These are phyloP conservation scores for Hypholoma sublateritium DNA, from an alignment of 768 basidiomycete species.

Conservation along the genomic window DNA sequence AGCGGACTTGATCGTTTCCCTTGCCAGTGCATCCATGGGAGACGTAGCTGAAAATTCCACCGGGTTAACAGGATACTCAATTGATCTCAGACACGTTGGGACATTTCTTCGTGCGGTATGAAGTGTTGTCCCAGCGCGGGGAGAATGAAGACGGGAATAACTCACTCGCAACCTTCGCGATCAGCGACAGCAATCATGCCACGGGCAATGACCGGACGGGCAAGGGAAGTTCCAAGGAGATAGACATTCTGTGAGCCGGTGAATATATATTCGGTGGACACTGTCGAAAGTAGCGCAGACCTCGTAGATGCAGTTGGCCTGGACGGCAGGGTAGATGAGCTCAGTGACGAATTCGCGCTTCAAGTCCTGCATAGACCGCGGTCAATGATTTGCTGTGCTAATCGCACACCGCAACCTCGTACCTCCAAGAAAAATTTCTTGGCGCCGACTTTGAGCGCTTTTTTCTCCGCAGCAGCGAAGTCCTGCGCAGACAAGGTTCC, in stretches of 20 bases:
- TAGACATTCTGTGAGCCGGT: constrained; percentile 73
- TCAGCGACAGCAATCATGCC: constrained; percentile 97
- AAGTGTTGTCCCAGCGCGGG: background rate
- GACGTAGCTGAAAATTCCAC: constrained; percentile 63
- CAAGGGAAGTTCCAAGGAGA: constrained; percentile 95
- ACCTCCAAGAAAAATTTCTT: constrained; percentile 94
- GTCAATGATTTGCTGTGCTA: background rate
- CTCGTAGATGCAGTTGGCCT: constrained; percentile 99
- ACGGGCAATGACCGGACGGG: constrained; percentile 97
- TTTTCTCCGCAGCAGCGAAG: constrained; percentile 87
- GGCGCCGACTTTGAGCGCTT: constrained; percentile 91
- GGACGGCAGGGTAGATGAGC: constrained; percentile 96
- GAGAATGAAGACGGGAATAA: constrained; percentile 2
- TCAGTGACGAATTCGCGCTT: constrained; percentile 94
- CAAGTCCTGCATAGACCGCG: constrained; percentile 61
- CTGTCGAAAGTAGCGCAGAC: constrained; percentile 36
- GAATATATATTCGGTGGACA: background rate
- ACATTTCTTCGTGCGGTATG: background rate
- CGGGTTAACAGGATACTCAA: background rate
- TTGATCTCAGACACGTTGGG: background rate
- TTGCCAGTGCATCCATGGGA: constrained; percentile 99
- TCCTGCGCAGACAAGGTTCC: constrained; percentile 51
- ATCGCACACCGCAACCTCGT: background rate
- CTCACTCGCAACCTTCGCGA: constrained; percentile 93
- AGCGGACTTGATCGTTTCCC: constrained; percentile 99